These are phyloP conservation scores for Neonectria magnoliae DNA, from an alignment of 2,329 filamentous ascomycete genomes.

Conservation along the genomic window DNA sequence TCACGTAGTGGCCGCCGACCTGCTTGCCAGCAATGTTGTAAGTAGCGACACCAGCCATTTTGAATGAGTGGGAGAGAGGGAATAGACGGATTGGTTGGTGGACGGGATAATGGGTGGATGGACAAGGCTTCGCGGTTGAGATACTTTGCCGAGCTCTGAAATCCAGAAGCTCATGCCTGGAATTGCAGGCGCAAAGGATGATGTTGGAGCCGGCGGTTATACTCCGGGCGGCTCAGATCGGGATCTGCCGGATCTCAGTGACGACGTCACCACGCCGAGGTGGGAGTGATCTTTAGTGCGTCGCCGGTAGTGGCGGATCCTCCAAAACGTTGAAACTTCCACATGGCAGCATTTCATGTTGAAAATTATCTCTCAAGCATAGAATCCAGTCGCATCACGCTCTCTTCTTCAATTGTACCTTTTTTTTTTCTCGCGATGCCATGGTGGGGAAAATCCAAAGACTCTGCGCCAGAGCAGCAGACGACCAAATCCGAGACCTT, in stretches of 20 bases:
- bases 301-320: conserved; percentile 25
- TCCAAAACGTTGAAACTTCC: conserved; percentile 31
- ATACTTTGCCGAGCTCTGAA: conserved; percentile 44
- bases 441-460: conserved; percentile 56
- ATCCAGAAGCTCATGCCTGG: conserved; percentile 45
- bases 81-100: conserved; percentile 43
- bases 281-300: neutral
- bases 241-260: conserved; percentile 37
- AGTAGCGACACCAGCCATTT: conserved; percentile 52
- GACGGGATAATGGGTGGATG: conserved; percentile 44
- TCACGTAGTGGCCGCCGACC: conserved; percentile 69
- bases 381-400: neutral
- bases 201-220: conserved; percentile 40
- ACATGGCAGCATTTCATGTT: conserved; percentile 9
- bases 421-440: conserved; percentile 41
- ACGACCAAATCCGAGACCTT: conserved; percentile 46
- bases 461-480: conserved; percentile 46
- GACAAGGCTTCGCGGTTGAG: conserved; percentile 39
- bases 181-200: conserved; percentile 45
- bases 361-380: neutral
- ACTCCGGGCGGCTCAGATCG: conserved; percentile 40
- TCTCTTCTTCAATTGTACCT: neutral
- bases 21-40: conserved; percentile 69
- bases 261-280: conserved; percentile 36
- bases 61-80: conserved; percentile 38